Evolutionary conservation across 257 asterid genomes (phyloP), one percentile per base, ranked within the genome.

Genomic region (Oldenlandia corymbosa): DNA sequence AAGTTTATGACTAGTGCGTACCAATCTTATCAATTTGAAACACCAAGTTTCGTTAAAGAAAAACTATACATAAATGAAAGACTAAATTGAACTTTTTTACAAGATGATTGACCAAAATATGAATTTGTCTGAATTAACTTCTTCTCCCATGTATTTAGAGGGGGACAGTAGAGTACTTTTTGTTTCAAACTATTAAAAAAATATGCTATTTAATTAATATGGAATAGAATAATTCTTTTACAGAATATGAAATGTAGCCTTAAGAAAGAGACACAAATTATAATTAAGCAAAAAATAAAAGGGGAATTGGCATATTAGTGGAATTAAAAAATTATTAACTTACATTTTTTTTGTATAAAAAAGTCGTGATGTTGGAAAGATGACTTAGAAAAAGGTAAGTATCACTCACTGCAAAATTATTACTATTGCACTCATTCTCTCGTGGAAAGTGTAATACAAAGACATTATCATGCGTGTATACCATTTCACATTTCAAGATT

Each of bases 301-400:
- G 17, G 34, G 23, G 21, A 4, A 32, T 20, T 30, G 47, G 49
- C 20, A 18, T 43, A 8, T 70, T 73, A 73, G 72, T 73, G 72
- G 74, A 28, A 51, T 61, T 37, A 45, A 69, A 65, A 51, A 65
- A 1, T 45, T 69, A 43, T 43, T n/a, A n/a, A n/a, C n/a, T n/a
- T n/a, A n/a, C n/a, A 31, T 32, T 53, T 52, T 3, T 34, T 34
- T 28, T 3, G 24, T 5, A 11, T 1, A 32, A 21, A 27, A 60
- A 75, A 61, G 58, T 2, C 64, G 43, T 61, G 50, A 49, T 28
- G 36, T 66, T 48, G 72, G 68, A 68, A 70, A 66, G 58, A 60
- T 66, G 75, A 62, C 68, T 21, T 24, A 67, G 64, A 67, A 67
- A 39, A 71, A 58, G 51, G 24, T 6, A 24, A 31, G 43, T 39